phyloP scores from a whole-genome alignment of 306 rosid genomes.

The Prinsepia uniflora region DNA sequence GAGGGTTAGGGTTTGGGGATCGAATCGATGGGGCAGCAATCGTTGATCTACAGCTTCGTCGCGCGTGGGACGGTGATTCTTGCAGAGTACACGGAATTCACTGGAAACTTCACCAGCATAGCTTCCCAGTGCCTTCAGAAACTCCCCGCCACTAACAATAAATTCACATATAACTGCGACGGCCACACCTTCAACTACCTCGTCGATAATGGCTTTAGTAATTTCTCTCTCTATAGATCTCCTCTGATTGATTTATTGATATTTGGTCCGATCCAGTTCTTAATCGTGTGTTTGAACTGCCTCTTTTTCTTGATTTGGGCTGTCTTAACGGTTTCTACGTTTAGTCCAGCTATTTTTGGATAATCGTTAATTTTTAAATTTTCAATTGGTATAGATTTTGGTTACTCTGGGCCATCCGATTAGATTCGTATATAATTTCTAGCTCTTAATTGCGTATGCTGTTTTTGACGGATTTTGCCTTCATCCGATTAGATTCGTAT shows the following conservation, averaged over 20 bases:
- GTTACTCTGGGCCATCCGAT: background rate
- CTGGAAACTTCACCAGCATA: constrained; percentile 74
- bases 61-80: constrained; percentile 83
- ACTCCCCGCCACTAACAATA: constrained; percentile 72
- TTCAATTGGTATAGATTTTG: background rate
- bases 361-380: background rate
- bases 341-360: background rate
- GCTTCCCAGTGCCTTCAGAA: constrained; percentile 94
- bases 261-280: constrained; percentile 28
- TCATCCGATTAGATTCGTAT: background rate
- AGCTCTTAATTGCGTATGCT: background rate
- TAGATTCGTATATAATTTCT: background rate
- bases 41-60: constrained; percentile 93
- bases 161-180: constrained; percentile 89
- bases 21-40: constrained; percentile 73
- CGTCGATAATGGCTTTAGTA: constrained; percentile 87
- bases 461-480: background rate
- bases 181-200: constrained; percentile 94
- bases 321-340: constrained; percentile 3
- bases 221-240: constrained; percentile 23
- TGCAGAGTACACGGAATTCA: constrained; percentile 80
- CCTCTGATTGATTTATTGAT: constrained; percentile 8
- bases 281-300: background rate
- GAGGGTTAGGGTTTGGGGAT: constrained; percentile 27
- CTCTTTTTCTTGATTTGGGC: constrained; percentile 20